Conservation (phyloP, 129 eudicot species). For the sunflower (Helianthus annuus) region DNA sequence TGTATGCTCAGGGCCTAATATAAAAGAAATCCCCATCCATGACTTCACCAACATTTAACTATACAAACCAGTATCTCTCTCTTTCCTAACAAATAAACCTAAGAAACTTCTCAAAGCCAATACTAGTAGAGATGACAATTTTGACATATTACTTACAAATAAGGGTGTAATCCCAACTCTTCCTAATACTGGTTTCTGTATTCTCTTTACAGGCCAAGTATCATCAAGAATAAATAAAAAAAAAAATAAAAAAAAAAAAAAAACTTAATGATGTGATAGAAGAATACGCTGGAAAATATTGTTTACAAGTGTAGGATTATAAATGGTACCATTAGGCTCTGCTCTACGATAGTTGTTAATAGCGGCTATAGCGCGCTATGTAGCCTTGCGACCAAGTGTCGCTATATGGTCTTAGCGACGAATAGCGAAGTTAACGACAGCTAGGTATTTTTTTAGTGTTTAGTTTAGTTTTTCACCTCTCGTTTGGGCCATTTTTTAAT, state of each 20-base stretch:
- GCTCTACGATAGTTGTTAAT: no score
- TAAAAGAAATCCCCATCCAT: slow-evolving; percentile 60
- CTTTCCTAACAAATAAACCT: not conserved
- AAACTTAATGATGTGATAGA: not conserved
- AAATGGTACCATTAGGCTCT: slow-evolving; percentile 1
- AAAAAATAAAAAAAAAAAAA: no score
- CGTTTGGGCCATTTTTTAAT: no score
- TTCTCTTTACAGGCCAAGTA: slow-evolving; percentile 1
- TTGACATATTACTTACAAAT: slow-evolving; percentile 9
- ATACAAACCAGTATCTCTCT: slow-evolving; percentile 7
- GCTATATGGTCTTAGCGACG: no score
- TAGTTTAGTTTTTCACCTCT: no score
- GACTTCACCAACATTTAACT: slow-evolving; percentile 41
- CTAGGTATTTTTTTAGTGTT: no score
- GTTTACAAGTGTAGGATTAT: not conserved
- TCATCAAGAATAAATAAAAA: slow-evolving; percentile 9
- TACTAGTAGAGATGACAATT: not conserved
- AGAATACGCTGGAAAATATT: slow-evolving; percentile 1
- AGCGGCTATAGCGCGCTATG: no score
- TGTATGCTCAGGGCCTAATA: slow-evolving; percentile 82
- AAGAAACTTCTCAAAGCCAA: not conserved
- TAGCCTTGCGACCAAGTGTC: no score
- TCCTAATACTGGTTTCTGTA: slow-evolving; percentile 3
- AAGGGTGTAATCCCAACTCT: slow-evolving; percentile 4
- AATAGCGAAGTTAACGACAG: no score